Base-by-base conservation (phyloP, 305 asterid species). In the Fraxinus paxiana region DNA sequence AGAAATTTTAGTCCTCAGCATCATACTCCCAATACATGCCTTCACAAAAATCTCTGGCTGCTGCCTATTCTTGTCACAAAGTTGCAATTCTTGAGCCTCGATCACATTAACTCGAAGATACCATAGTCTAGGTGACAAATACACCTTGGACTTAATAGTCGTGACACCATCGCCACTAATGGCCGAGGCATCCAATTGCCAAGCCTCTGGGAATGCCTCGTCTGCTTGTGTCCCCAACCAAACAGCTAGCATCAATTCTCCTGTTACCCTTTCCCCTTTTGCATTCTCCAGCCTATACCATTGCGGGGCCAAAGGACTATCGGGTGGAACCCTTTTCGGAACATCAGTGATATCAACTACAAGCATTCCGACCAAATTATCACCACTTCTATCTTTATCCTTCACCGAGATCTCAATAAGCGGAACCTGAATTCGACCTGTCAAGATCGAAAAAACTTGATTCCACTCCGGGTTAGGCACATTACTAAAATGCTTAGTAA, bases 181-280 rank as follows among this genome's bases (percentile, higher is more conserved):
- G 1, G 86, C 20, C 0, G 87, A 73, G 61, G 88, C 88, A 88
- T 95, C 98, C 84, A 95, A 79, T 84, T 91, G 95, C 86, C 91
- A 93, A 0, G 98, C 95, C 77, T 95, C 98, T 0, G 97, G 87
- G 24, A 95, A 93, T 0, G 96, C 97, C 88, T 93, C 97, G 48
- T 94, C 98, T 0, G 97, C 98, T 77, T 94, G 97, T 13, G 98
- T 95, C 26, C 98, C 98, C 79, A 89, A 81, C 98, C 98, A 95
- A 63, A 91, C 59, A 12, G 97, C 95, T 73, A 93, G 71, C 98
- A 95, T 95, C 34, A 93, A 65, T 46, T 93, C 98, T 20, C 98
- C 98, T 31, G 75, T 78, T 30, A 88, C 92, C 73, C 91, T 88
- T 4, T 86, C 90, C 0, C 91, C 91, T 17, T 38, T 85, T 76